Evolutionary conservation across 1,139 yeast species (phyloP).

Genomic region (Candida tropicalis): DNA sequence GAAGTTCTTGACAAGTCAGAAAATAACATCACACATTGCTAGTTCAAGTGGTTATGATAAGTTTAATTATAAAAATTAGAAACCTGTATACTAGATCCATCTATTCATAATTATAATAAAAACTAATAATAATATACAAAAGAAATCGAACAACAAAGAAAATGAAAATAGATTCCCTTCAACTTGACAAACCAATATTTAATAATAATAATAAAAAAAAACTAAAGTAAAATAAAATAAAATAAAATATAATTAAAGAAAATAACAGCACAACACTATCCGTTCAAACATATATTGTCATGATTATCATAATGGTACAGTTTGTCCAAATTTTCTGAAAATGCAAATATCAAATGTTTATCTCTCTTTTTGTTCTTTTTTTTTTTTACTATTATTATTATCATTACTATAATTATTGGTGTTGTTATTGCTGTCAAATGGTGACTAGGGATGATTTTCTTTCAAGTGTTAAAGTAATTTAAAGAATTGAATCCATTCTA

Average conservation of each 20-base stretch:
- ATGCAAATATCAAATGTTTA: too few relatives aligned
- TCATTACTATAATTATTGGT: too few relatives aligned
- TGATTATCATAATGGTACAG: background rate
- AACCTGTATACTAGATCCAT: constrained; percentile 5
- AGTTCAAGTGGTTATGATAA: too few relatives aligned
- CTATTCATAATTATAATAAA: constrained; percentile 2
- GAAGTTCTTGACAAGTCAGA: constrained; percentile 18
- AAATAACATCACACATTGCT: constrained; percentile 17
- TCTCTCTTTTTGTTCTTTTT: background rate
- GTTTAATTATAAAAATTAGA: too few relatives aligned
- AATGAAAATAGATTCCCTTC: background rate
- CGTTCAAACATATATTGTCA: background rate
- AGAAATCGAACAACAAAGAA: background rate
- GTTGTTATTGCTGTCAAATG: too few relatives aligned
- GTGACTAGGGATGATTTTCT: too few relatives aligned
- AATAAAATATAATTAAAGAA: too few relatives aligned
- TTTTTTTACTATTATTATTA: background rate
- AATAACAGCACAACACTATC: background rate
- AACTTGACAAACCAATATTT: background rate
- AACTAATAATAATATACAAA: constrained; percentile 1
- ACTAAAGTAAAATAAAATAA: too few relatives aligned
- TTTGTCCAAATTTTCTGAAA: background rate
- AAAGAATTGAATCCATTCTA: constrained; percentile 58
- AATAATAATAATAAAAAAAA: background rate
- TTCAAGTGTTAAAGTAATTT: constrained; percentile 9